Evolutionary conservation across 2,329 filamentous ascomycete genomes (phyloP).

Genomic region (Bipolaris zeicola): DNA sequence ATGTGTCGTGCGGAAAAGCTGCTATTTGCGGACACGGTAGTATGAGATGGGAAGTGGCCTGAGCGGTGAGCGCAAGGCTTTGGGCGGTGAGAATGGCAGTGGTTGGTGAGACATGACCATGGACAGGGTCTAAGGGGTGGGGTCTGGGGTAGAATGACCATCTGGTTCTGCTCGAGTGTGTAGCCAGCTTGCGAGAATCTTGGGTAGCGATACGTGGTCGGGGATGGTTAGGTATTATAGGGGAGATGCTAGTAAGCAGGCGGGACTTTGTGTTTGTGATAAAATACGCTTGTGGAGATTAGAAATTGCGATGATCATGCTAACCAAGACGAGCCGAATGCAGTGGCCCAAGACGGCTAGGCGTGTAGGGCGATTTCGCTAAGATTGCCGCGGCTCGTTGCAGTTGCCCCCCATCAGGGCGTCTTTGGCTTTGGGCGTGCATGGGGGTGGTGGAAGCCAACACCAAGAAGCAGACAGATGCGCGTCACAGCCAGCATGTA

Average conservation of each 20-base stretch:
- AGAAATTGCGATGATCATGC: conserved; percentile 12
- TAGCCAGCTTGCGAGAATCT: conserved; percentile 3
- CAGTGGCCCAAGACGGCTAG: neutral
- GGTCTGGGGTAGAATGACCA: conserved; percentile 21
- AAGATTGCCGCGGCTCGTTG: neutral
- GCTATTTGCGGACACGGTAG: conserved; percentile 1
- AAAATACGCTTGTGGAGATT: conserved; percentile 5
- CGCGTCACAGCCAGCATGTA: conserved; percentile 63
- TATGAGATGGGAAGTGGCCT: neutral
- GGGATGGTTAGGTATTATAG: neutral
- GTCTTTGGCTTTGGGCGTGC: conserved; percentile 9
- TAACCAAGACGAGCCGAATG: neutral
- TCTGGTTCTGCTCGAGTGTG: conserved; percentile 14
- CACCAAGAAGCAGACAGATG: conserved; percentile 31
- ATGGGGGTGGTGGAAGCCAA: conserved; percentile 28
- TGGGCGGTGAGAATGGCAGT: conserved; percentile 10
- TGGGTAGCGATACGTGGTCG: neutral
- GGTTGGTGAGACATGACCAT: conserved; percentile 9
- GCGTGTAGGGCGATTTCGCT: neutral
- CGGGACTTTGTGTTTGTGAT: conserved; percentile 6
- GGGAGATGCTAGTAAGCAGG: neutral
- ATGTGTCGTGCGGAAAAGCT: conserved; percentile 4
- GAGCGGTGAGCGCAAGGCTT: conserved; percentile 4
- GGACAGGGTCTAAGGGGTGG: conserved; percentile 16
- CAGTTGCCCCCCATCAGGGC: conserved; percentile 12